Evolutionary conservation across 1,139 yeast genomes (phyloP).

Genomic region (Geotrichum siamense): DNA sequence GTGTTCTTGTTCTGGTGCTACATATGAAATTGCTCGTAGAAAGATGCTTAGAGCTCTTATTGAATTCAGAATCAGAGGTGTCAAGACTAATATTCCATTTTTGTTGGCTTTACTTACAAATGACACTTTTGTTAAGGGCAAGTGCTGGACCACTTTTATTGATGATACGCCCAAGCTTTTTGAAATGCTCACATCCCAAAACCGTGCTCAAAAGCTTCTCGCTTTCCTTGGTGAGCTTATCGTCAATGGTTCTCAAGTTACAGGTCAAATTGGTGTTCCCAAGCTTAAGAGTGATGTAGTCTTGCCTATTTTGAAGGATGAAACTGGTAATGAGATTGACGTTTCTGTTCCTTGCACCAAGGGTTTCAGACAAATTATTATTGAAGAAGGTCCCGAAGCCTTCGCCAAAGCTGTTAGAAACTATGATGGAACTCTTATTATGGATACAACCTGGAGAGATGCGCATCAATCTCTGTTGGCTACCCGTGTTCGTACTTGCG

Average conservation of each 20-base stretch:
- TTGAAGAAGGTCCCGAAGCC: slow-evolving; percentile 78
- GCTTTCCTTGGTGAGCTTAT: slow-evolving; percentile 86
- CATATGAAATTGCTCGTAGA: slow-evolving; percentile 93
- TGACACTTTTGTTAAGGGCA: slow-evolving; percentile 79
- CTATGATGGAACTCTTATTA: slow-evolving; percentile 79
- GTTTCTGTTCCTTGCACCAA: slow-evolving; percentile 49
- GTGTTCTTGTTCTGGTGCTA: slow-evolving; percentile 93
- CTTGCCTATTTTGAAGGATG: slow-evolving; percentile 64
- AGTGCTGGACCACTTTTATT: slow-evolving; percentile 97
- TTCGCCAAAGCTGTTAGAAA: slow-evolving; percentile 83
- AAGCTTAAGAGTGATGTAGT: slow-evolving; percentile 68
- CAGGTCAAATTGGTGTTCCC: slow-evolving; percentile 92
- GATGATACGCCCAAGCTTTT: slow-evolving; percentile 96
- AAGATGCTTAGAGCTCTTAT: slow-evolving; percentile 95
- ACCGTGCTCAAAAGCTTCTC: slow-evolving; percentile 91
- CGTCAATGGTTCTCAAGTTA: slow-evolving; percentile 90
- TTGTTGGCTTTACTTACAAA: slow-evolving; percentile 86
- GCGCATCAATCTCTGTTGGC: slow-evolving; percentile 98
- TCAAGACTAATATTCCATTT: slow-evolving; percentile 95
- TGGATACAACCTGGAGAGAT: slow-evolving; percentile 99
- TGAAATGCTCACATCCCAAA: slow-evolving; percentile 90
- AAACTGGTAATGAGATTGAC: slow-evolving; percentile 53
- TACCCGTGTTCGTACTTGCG: slow-evolving; percentile 93
- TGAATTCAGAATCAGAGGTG: slow-evolving; percentile 98
- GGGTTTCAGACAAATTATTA: slow-evolving; percentile 89